Conservation (phyloP, 768 basidiomycete genomes). For the Glaciozyma martinii region DNA sequence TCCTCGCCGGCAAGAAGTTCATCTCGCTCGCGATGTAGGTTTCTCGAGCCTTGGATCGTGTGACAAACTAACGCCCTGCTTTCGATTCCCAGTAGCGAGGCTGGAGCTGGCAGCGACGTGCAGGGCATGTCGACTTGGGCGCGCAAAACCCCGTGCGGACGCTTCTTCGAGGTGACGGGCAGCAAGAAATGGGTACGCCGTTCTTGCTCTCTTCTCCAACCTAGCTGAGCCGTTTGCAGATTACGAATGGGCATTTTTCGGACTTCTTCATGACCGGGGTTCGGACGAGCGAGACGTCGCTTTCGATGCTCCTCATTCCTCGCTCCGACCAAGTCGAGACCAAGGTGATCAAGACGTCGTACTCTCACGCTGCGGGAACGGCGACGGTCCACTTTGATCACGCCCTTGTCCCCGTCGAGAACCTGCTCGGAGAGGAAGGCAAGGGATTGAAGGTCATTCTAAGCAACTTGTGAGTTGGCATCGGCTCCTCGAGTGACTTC, state of each 20-base stretch:
- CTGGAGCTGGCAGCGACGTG: slow-evolving; percentile 66
- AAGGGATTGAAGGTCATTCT: slow-evolving; percentile 58
- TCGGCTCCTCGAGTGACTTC: no score
- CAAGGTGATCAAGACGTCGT: slow-evolving; percentile 77
- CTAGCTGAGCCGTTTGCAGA: neutral
- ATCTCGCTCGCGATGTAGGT: slow-evolving; percentile 65
- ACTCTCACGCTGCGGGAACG: slow-evolving; percentile 80
- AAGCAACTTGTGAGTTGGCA: slow-evolving; percentile 62
- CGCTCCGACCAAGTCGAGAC: slow-evolving; percentile 70
- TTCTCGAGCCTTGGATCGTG: no score
- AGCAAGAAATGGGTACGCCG: slow-evolving; percentile 59
- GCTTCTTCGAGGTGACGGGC: slow-evolving; percentile 76
- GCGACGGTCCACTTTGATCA: slow-evolving; percentile 70
- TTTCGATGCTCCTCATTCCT: slow-evolving; percentile 80
- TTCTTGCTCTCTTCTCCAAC: no score
- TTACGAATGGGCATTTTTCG: slow-evolving; percentile 49
- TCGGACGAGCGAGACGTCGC: slow-evolving; percentile 53
- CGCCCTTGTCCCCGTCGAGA: slow-evolving; percentile 74
- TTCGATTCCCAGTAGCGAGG: slow-evolving; percentile 50
- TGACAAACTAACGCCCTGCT: no score
- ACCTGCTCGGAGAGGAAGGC: slow-evolving; percentile 73
- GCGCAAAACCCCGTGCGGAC: slow-evolving; percentile 67
- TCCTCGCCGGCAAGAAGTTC: slow-evolving; percentile 52
- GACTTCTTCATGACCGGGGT: slow-evolving; percentile 71
- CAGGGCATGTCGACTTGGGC: slow-evolving; percentile 58